Base-by-base conservation (phyloP, 805 yeast genomes). In the Suhomyces canberraensis region DNA sequence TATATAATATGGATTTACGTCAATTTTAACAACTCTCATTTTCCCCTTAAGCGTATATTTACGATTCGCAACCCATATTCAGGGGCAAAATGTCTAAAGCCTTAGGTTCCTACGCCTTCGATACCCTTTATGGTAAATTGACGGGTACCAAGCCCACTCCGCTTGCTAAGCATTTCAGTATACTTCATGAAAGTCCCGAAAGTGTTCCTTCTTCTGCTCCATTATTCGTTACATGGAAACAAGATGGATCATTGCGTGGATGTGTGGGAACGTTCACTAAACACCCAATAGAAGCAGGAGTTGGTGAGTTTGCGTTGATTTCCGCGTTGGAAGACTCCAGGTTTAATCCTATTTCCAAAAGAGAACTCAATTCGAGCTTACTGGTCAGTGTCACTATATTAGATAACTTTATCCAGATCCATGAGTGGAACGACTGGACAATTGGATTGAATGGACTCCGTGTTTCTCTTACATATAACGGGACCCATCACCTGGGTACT, bases 211-310 rank as follows among this genome's bases (percentile, higher is more conserved):
- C 36, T 3, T 37, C 42, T 17, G 63, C 68, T 0, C 93, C 98
- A 0, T 61, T 91, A 18, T 93, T 93, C 62, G 84, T 91, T 21
- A 93, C 98, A 0, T 93, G 96, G 96, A 81, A 79, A 48, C 71
- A 73, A 39, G 44, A 48, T 35, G 56, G 60, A 17, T 61, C 65
- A 11, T 64, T 91, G 32, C 68, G 98, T 29, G 98, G 98, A 0
- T 91, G 98, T 54, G 93, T 91, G 37, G 98, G 98, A 1, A 90
- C 96, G 0, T 93, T 93, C 56, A 64, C 70, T 14, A 61, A 74
- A 11, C 56, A 73, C 38, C 68, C 73, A 0, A 47, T 85, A 2
- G 79, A 72, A 13, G 34, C 52, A 1, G 96, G 93, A 0, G 71
- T 89, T 3, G 56, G 64, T 16, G 68, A 70, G 25, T 91, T 81